These are phyloP conservation scores for Tympanopsis confertula DNA, from an alignment of 2,329 filamentous ascomycete species.

Conservation along the genomic window DNA sequence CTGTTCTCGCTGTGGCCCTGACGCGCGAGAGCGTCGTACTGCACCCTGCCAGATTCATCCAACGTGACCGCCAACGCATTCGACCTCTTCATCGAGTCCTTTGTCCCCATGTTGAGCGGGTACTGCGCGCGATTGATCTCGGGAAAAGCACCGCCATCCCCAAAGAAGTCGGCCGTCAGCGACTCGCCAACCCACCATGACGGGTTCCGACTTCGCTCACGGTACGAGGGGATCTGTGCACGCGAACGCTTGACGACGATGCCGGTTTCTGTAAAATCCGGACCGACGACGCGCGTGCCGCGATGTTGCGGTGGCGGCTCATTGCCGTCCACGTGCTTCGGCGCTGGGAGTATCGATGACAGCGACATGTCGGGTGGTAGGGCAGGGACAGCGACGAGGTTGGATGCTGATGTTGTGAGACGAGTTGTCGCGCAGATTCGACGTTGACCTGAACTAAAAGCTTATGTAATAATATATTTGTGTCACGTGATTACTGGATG, in stretches of 20 bases:
- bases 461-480: too few relatives aligned
- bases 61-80: slow-evolving; percentile 91
- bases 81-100: slow-evolving; percentile 51
- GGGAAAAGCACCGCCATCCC: slow-evolving; percentile 90
- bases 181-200: slow-evolving; percentile 27
- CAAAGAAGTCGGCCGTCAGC: slow-evolving; percentile 78
- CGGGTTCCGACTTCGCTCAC: not conserved
- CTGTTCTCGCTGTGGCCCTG: slow-evolving; percentile 75
- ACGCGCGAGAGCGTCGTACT: slow-evolving; percentile 88
- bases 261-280: slow-evolving; percentile 55
- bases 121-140: slow-evolving; percentile 91
- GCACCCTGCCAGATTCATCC: slow-evolving; percentile 81
- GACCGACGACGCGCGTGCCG: slow-evolving; percentile 72
- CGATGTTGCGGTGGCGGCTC: slow-evolving; percentile 70
- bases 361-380: slow-evolving; percentile 51
- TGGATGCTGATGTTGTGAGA: not conserved
- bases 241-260: not conserved
- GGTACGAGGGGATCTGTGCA: not conserved
- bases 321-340: slow-evolving; percentile 81
- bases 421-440: not conserved
- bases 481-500: too few relatives aligned
- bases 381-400: not conserved
- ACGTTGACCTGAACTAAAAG: too few relatives aligned
- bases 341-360: slow-evolving; percentile 71
- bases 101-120: slow-evolving; percentile 86